Evolutionary conservation across 164 flowering plant genomes (phyloP).

Genomic region (Protea cynaroides): DNA sequence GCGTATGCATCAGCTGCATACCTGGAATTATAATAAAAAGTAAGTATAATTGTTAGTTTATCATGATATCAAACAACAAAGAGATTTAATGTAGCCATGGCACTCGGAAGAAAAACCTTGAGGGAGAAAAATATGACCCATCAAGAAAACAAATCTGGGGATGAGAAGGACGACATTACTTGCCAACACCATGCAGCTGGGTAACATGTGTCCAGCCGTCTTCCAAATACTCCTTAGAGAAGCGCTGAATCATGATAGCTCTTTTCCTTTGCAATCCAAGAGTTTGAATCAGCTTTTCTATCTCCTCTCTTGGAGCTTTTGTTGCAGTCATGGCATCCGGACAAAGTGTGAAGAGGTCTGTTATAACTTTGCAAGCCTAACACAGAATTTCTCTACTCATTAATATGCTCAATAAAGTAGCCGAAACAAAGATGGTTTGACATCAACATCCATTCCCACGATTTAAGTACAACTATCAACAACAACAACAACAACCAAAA

Average conservation of each 20-base stretch:
- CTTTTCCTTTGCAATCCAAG: constrained; percentile 68
- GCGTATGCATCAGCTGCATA: constrained; percentile 99
- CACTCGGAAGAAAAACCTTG: neutral
- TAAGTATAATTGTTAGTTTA: neutral
- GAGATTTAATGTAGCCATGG: neutral
- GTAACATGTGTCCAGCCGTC: constrained; percentile 75
- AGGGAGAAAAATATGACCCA: neutral
- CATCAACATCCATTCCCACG: too few relatives aligned
- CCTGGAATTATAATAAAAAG: constrained; percentile 25
- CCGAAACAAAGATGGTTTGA: too few relatives aligned
- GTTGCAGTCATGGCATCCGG: constrained; percentile 66
- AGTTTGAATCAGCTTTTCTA: constrained; percentile 39
- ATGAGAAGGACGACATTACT: constrained; percentile 28
- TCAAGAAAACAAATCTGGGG: neutral
- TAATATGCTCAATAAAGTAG: neutral
- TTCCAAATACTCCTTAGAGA: constrained; percentile 58
- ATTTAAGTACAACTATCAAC: too few relatives aligned
- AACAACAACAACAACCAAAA: too few relatives aligned
- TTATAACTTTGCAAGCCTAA: constrained; percentile 45
- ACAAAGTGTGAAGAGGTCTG: constrained; percentile 50
- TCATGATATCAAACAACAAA: neutral
- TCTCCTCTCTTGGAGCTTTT: constrained; percentile 30
- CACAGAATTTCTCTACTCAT: constrained; percentile 4
- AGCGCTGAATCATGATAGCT: constrained; percentile 48
- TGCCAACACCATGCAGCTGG: constrained; percentile 74